Percentiles rank a stretch among this genome's conserved stretches.
Evolutionary conservation across 2,329 filamentous ascomycete genomes (phyloP).

Genomic region (Aspergillus flavus): DNA sequence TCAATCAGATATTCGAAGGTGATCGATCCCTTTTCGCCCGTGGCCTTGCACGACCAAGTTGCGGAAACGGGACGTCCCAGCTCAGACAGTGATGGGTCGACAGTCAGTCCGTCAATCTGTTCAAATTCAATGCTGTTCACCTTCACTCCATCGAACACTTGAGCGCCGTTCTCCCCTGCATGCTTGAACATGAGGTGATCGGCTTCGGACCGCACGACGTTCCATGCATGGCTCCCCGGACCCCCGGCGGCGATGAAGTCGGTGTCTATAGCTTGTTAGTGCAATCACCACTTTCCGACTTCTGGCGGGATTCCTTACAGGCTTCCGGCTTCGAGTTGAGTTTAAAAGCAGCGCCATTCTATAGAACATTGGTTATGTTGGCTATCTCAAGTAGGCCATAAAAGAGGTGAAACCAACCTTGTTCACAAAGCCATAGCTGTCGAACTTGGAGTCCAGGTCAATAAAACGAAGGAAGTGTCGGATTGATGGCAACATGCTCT

Average conservation of each 20-base stretch:
- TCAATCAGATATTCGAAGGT: conserved; percentile 54
- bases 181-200: neutral
- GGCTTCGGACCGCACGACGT: neutral
- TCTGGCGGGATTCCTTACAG: too few species aligned
- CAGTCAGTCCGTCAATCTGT: neutral
- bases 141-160: neutral
- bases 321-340: neutral
- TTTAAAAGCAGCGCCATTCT: neutral
- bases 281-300: neutral
- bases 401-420: neutral
- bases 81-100: neutral
- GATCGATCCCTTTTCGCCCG: too few species aligned
- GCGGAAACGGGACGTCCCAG: conserved; percentile 14
- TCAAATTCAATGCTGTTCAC: neutral
- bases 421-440: neutral
- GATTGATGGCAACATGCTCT: conserved; percentile 4
- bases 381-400: too few species aligned
- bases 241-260: neutral
- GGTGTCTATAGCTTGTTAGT: neutral
- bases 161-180: neutral
- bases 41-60: too few species aligned
- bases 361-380: too few species aligned
- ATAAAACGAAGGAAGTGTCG: conserved; percentile 2
- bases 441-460: neutral
- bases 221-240: neutral